phyloP scores from a whole-genome alignment of 768 basidiomycete species.

The Tubosaeta brunneosetosa region DNA sequence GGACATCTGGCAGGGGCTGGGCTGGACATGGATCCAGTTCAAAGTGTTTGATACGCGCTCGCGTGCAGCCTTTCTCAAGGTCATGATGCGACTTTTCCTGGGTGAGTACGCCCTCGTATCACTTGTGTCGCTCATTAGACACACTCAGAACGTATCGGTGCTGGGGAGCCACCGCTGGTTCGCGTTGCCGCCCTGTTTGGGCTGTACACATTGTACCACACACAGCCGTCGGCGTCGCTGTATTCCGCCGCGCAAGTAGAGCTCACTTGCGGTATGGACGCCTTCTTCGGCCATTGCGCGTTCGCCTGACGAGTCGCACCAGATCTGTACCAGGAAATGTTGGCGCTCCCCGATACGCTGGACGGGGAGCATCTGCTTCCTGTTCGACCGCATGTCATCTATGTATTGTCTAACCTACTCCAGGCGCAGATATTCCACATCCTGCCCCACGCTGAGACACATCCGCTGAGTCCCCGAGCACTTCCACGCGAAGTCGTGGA shows the following conservation, averaged over 20 bases:
- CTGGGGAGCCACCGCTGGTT: slow-evolving; percentile 48
- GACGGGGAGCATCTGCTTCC: slow-evolving; percentile 36
- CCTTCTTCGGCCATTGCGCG: neutral
- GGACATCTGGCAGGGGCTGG: slow-evolving; percentile 55
- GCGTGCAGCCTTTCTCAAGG: slow-evolving; percentile 57
- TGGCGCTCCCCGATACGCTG: slow-evolving; percentile 45
- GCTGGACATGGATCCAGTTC: slow-evolving; percentile 77
- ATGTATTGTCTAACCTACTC: slow-evolving; percentile 46
- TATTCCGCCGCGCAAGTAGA: slow-evolving; percentile 50
- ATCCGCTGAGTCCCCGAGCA: slow-evolving; percentile 54
- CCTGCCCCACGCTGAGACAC: slow-evolving; percentile 47
- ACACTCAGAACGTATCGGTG: slow-evolving; percentile 48
- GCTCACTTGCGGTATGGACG: slow-evolving; percentile 51
- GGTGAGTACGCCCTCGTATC: slow-evolving; percentile 40
- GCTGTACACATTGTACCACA: slow-evolving; percentile 63
- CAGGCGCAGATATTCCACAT: slow-evolving; percentile 53
- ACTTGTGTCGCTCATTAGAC: neutral
- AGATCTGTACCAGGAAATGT: slow-evolving; percentile 57
- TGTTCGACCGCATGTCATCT: slow-evolving; percentile 48
- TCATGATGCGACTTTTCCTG: slow-evolving; percentile 58
- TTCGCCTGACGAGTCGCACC: slow-evolving; percentile 7
- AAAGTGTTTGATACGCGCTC: slow-evolving; percentile 65
- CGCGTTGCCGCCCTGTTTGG: slow-evolving; percentile 62
- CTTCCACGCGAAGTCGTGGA: slow-evolving; percentile 67
- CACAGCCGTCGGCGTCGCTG: slow-evolving; percentile 56